Evolutionary conservation across 306 rosid species (phyloP).

Genomic region (Castanea sativa): DNA sequence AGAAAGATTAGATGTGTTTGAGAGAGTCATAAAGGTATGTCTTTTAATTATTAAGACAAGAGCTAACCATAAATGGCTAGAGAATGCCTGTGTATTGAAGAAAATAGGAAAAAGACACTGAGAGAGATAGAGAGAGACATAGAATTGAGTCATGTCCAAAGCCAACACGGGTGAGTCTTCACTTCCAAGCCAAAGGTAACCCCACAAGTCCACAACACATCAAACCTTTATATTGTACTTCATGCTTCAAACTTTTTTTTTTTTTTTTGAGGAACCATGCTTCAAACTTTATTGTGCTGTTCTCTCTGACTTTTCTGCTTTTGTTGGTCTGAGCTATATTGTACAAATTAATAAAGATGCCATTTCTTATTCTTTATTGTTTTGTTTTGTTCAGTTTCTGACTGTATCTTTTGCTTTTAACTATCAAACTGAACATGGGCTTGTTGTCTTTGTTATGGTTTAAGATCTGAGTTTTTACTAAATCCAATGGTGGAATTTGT

Average conservation of each 20-base stretch:
- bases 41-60: too few species aligned
- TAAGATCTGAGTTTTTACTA: background rate
- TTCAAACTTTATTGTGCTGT: background rate
- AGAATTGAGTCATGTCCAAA: slow-evolving; percentile 24
- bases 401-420: background rate
- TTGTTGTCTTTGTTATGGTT: background rate
- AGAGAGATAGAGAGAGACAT: background rate
- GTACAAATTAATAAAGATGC: background rate
- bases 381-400: background rate
- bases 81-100: too few species aligned
- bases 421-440: background rate
- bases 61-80: too few species aligned
- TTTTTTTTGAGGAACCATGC: too few species aligned
- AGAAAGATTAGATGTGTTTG: too few species aligned
- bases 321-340: background rate
- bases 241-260: background rate
- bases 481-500: background rate
- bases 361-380: background rate
- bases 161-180: slow-evolving; percentile 9
- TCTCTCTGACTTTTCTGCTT: background rate
- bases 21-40: too few species aligned
- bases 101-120: background rate
- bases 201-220: background rate
- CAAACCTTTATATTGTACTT: background rate
- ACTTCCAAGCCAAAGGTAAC: slow-evolving; percentile 35